Base-by-base conservation (phyloP, 495 filamentous ascomycete species). In the Letharia lupina region DNA sequence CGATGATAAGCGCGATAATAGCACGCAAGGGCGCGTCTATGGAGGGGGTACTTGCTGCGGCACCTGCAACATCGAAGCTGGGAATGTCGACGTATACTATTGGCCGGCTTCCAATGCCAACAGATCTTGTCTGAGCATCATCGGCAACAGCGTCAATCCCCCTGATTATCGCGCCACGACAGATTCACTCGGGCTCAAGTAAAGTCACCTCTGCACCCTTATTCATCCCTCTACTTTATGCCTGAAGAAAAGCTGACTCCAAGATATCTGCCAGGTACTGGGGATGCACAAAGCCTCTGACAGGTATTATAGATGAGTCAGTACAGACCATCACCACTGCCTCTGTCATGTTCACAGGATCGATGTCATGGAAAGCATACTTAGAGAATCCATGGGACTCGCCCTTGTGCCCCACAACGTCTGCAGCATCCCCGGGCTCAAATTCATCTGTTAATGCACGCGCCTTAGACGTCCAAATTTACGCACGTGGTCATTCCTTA, bases 11-110 rank as follows among this genome's bases (percentile, higher is more conserved):
- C 48, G 48, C n/a, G 48, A 28, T 52, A 23, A 23, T 7, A 52
- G n/a, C 20, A 52, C 48, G 3, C 16, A 12, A 28, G 48, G 48
- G n/a, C 4, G 10, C 12, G 9, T 28, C 4, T 0, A 52, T 28
- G 48, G 48, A 52, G 31, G 57, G 7, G 60, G 41, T 18, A 65
- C 50, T 5, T 65, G 63, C 37, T 65, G 63, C 44, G 52, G 63
- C 37, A 42, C 16, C 28, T 59, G 50, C 23, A 54, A 41, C 15
- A 65, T 65, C 41, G 63, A 54, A 23, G 50, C 63, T 45, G 39
- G 48, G 23, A 65, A 65, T 41, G 63, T 65, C n/a, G 63, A 65
- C 41, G 41, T 65, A 1, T 65, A 65, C 42, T 65, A 65, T 54
- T 65, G 54, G 63, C 54, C 54, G n/a, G 11, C 4, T 7, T 37